Conservation (phyloP, 768 basidiomycete species). For the Saitozyma podzolica region DNA sequence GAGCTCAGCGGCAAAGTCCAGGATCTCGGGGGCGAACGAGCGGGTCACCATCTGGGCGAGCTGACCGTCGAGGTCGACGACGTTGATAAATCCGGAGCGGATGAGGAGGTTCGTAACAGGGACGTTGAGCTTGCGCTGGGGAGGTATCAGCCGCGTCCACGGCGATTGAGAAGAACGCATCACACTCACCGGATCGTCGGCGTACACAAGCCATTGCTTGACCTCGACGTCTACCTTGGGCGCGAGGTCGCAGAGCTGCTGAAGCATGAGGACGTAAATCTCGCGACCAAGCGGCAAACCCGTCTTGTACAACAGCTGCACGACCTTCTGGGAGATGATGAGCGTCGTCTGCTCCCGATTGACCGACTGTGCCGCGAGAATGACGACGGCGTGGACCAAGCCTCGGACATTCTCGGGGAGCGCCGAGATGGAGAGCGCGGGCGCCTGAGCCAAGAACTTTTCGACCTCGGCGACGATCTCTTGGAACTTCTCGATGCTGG, state of each 20-base stretch:
- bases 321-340: conserved; percentile 92
- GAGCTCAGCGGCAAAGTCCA: conserved; percentile 77
- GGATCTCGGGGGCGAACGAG: conserved; percentile 72
- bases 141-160: conserved; percentile 4
- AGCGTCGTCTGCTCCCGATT: conserved; percentile 84
- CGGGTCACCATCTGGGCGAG: conserved; percentile 79
- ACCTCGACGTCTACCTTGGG: conserved; percentile 95
- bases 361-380: conserved; percentile 73
- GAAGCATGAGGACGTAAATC: conserved; percentile 84
- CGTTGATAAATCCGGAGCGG: conserved; percentile 75
- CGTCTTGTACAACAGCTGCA: conserved; percentile 90
- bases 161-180: neutral
- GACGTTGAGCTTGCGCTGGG: conserved; percentile 91
- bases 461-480: conserved; percentile 69
- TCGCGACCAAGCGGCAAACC: conserved; percentile 81
- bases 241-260: conserved; percentile 82
- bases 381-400: conserved; percentile 77
- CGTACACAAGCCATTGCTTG: conserved; percentile 91
- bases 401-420: conserved; percentile 80
- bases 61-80: conserved; percentile 80
- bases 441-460: conserved; percentile 69
- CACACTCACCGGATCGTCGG: conserved; percentile 82
- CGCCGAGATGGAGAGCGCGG: conserved; percentile 61
- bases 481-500: conserved; percentile 85
- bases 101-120: conserved; percentile 87